Conservation (phyloP, 2,329 filamentous ascomycete species). For the Diaporthe ilicicola region DNA sequence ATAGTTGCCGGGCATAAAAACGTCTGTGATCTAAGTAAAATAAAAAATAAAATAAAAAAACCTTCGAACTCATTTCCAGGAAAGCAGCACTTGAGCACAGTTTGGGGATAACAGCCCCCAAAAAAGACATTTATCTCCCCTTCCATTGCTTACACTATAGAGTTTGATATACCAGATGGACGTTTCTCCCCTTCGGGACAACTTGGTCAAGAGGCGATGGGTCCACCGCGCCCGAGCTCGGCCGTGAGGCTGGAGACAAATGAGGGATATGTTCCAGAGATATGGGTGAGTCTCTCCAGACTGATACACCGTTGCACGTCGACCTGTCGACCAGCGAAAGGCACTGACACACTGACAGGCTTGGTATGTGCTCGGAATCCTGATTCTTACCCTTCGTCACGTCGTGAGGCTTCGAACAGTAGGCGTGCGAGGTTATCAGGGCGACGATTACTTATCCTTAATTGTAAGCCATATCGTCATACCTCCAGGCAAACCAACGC, state of each 20-base stretch:
- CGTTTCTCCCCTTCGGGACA: background rate
- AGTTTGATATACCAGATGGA: background rate
- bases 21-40: background rate
- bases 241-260: constrained; percentile 3
- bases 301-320: too few relatives aligned
- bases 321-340: too few relatives aligned
- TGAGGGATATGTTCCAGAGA: background rate
- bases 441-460: constrained; percentile 1
- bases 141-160: too few relatives aligned
- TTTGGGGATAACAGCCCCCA: background rate
- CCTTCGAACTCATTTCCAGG: background rate
- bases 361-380: background rate
- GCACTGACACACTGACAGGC: background rate
- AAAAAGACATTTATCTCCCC: background rate
- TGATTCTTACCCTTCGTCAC: constrained; percentile 3
- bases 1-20: background rate
- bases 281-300: background rate
- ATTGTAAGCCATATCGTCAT: background rate
- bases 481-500: background rate
- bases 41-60: too few relatives aligned
- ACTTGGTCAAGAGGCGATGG: background rate
- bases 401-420: constrained; percentile 3
- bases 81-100: background rate
- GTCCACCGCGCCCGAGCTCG: background rate
- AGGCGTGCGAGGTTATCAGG: background rate